Conservation (phyloP, 2,329 filamentous ascomycete species). For the Stagonosporopsis vannaccii region DNA sequence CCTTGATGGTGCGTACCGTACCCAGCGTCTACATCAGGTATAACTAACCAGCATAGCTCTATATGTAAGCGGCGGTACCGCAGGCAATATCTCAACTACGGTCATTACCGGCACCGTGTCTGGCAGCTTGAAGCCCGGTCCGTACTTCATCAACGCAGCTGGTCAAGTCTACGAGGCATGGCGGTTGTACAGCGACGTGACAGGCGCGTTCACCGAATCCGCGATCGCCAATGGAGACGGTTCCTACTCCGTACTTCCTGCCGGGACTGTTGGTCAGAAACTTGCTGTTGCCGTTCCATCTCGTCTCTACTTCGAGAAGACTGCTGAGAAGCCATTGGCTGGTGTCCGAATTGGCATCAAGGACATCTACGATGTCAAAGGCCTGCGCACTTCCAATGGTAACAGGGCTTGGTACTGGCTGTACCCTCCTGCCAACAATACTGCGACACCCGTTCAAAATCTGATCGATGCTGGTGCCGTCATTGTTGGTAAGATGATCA, state of each 20-base stretch:
- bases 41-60: slow-evolving; percentile 25
- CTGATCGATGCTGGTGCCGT: slow-evolving; percentile 67
- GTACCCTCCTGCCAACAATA: slow-evolving; percentile 56
- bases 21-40: background rate
- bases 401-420: slow-evolving; percentile 66
- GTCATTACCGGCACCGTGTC: slow-evolving; percentile 27
- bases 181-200: slow-evolving; percentile 58
- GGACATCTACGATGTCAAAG: slow-evolving; percentile 67
- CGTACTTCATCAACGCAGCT: slow-evolving; percentile 58
- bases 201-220: slow-evolving; percentile 60
- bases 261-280: slow-evolving; percentile 46
- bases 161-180: slow-evolving; percentile 59
- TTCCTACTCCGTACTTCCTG: slow-evolving; percentile 54
- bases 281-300: slow-evolving; percentile 61
- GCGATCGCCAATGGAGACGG: slow-evolving; percentile 50
- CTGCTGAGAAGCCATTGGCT: slow-evolving; percentile 63
- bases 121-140: slow-evolving; percentile 52
- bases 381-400: slow-evolving; percentile 63
- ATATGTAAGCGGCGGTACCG: slow-evolving; percentile 26
- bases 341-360: slow-evolving; percentile 69
- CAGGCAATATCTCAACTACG: slow-evolving; percentile 28
- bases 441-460: slow-evolving; percentile 60
- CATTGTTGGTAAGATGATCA: slow-evolving; percentile 57
- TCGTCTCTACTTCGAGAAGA: slow-evolving; percentile 64
- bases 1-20: slow-evolving; percentile 36